A percentile compares a stretch with the other conserved stretches of the same genome.
Conservation (phyloP, 2,329 filamentous ascomycete species). For the Tolypocladium ophioglossoides region DNA sequence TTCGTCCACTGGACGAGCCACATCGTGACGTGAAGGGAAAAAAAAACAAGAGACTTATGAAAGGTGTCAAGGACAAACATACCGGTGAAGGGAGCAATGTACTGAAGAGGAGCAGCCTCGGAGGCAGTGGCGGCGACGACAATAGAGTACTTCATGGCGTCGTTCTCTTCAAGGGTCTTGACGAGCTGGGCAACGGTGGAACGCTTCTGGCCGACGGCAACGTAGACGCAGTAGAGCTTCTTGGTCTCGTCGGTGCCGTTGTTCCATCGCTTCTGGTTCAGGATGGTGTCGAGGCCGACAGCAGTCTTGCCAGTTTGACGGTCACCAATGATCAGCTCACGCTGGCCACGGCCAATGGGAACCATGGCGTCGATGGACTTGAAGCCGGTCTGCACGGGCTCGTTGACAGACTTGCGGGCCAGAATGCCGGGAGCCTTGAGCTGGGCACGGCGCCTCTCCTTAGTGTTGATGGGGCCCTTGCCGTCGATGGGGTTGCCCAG, state of each 20-base stretch:
- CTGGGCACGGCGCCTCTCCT: conserved; percentile 89
- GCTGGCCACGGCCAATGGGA: conserved; percentile 98
- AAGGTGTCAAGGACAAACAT: too few relatives aligned
- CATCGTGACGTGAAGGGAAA: too few relatives aligned
- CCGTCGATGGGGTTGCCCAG: conserved; percentile 99
- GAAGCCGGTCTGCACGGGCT: conserved; percentile 98
- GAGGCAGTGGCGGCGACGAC: conserved; percentile 94
- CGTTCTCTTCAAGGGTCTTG: conserved; percentile 99
- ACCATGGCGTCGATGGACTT: conserved; percentile 99
- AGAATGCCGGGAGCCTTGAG: conserved; percentile 98
- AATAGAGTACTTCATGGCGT: conserved; percentile 96
- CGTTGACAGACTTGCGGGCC: conserved; percentile 91
- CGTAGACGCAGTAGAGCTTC: conserved; percentile 99
- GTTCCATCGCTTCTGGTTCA: conserved; percentile 99
- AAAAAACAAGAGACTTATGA: too few relatives aligned
- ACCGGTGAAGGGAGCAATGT: conserved; percentile 88
- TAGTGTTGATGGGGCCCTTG: conserved; percentile 93
- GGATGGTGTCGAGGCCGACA: conserved; percentile 92
- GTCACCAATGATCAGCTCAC: conserved; percentile 99
- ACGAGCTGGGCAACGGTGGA: conserved; percentile 98
- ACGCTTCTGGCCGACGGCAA: conserved; percentile 98
- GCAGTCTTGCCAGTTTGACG: conserved; percentile 99
- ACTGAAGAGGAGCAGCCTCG: conserved; percentile 91
- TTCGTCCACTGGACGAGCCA: too few relatives aligned
- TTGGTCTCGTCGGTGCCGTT: conserved; percentile 72